Percentiles rank a stretch among this genome's conserved stretches.
Evolutionary conservation across 495 filamentous ascomycete species (phyloP).

Genomic region (Penicillium manginii): DNA sequence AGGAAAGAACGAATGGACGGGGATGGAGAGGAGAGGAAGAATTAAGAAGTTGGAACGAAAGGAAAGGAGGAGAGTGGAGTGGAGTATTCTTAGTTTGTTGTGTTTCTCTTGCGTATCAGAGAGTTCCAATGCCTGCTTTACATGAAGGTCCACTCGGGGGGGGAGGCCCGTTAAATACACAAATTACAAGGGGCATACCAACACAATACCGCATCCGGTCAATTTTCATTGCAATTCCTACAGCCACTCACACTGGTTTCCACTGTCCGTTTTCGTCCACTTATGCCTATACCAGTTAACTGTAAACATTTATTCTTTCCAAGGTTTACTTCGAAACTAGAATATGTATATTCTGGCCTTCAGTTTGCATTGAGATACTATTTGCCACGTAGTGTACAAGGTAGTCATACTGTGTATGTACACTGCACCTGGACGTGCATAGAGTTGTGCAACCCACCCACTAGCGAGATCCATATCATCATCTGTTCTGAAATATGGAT

Average conservation of each 20-base stretch:
- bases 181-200: constrained; percentile 7
- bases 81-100: constrained; percentile 1
- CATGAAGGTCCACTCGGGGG: constrained; percentile 10
- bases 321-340: constrained; percentile 9
- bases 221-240: no score
- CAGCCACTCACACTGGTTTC: no score
- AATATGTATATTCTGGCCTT: background rate
- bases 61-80: constrained; percentile 47
- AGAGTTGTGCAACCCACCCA: background rate
- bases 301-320: no score
- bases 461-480: background rate
- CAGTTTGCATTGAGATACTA: no score
- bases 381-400: background rate
- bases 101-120: background rate
- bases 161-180: background rate
- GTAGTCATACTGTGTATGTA: background rate
- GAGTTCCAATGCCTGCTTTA: no score
- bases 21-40: constrained; percentile 49
- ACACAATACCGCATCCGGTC: constrained; percentile 32
- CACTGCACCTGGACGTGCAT: background rate
- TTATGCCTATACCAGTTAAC: no score
- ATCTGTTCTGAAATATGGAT: no score
- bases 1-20: constrained; percentile 51
- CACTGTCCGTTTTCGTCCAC: no score
- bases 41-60: constrained; percentile 29